Conservation (phyloP, 1,284 basidiomycete genomes). For the Cystobasidium sp. region DNA sequence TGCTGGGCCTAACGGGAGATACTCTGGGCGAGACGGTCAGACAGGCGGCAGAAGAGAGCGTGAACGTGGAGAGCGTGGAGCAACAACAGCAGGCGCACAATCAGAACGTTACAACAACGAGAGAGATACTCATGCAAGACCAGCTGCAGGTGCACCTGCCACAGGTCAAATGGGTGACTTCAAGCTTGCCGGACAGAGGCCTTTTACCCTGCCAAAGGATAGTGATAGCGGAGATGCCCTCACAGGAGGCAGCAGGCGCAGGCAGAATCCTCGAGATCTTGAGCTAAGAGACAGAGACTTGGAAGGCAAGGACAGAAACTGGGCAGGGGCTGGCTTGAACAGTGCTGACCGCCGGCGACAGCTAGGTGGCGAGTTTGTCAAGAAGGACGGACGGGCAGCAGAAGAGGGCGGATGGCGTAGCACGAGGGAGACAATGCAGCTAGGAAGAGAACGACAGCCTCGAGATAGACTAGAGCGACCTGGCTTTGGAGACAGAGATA, state of each 20-base stretch:
- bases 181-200: slow-evolving; percentile 20
- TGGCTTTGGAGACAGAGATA: slow-evolving; percentile 1
- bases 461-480: slow-evolving; percentile 11
- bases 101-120: slow-evolving; percentile 15
- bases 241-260: slow-evolving; percentile 3
- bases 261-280: slow-evolving; percentile 9
- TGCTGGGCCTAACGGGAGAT: background rate
- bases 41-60: slow-evolving; percentile 23
- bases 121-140: slow-evolving; percentile 6
- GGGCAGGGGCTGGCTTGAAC: slow-evolving; percentile 16
- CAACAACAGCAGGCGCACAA: background rate
- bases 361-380: slow-evolving; percentile 39
- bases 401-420: slow-evolving; percentile 43
- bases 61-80: slow-evolving; percentile 19
- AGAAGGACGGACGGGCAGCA: slow-evolving; percentile 40
- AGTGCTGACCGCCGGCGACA: slow-evolving; percentile 23
- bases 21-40: background rate
- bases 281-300: slow-evolving; percentile 5
- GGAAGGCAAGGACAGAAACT: slow-evolving; percentile 19
- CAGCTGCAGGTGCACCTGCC: slow-evolving; percentile 1
- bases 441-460: slow-evolving; percentile 14
- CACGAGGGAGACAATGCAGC: slow-evolving; percentile 18
- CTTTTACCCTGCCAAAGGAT: slow-evolving; percentile 17
- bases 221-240: slow-evolving; percentile 19
- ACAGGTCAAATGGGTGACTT: slow-evolving; percentile 43